Evolutionary conservation across 768 basidiomycete species (phyloP), one percentile per base, ranked within the genome.

Genomic region (Dendrothele bispora): DNA sequence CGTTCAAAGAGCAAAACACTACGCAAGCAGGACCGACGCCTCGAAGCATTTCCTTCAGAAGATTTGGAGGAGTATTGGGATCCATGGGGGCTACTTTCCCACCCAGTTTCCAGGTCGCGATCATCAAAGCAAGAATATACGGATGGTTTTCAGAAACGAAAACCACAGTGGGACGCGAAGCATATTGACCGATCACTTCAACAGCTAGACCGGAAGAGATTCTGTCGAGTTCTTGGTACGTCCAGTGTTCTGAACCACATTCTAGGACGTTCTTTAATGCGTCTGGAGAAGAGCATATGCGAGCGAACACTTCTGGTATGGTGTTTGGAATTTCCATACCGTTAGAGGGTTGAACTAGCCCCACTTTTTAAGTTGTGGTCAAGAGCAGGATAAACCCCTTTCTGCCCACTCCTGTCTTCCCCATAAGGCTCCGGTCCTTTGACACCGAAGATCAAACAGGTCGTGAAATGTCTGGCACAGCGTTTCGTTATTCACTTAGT

Each of bases 101-200:
- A 1, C 61, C 56, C 1, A 69, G 54, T 48, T 69, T 69, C 68
- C 68, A 69, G 26, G 57, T 60, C 2, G 68, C 68, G 29, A 69
- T 41, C 8, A 63, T 39, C 8, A 55, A 52, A n/a, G 64, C 68
- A 30, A 66, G 43, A 2, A 59, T 55, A 40, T 64, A 69, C 0
- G 68, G 68, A 26, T 65, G 62, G 41, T 69, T 69, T 49, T 69
- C 68, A 48, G 61, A 57, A 29, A 69, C 50, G 35, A 67, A 55
- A 14, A 65, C 66, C n/a, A 69, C 58, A 7, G 57, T 55, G 4
- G 65, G 66, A 35, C 61, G 61, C 18, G 46, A 24, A 7, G 66
- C 64, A 46, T 61, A 60, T 20, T 41, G 50, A 10, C 52, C 48
- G 39, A 59, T 40, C 24, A 69, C 42, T 8, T 62, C 59, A 15